These are phyloP conservation scores for Triangularia setosa DNA, from an alignment of 2,329 filamentous ascomycete genomes.

Conservation along the genomic window DNA sequence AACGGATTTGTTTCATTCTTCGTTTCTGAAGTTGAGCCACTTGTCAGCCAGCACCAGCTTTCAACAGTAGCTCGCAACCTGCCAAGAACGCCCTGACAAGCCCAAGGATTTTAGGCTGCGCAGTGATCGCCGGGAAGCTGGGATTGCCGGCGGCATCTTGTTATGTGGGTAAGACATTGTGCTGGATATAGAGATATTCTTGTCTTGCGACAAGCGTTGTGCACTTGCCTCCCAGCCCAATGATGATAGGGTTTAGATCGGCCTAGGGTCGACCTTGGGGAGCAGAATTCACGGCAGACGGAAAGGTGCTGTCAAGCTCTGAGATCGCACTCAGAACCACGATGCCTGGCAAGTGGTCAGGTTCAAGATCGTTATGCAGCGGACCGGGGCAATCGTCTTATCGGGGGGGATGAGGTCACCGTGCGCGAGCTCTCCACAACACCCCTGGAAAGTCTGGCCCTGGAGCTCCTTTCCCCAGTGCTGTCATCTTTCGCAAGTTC, in stretches of 20 bases:
- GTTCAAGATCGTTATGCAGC: neutral
- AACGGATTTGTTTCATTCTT: neutral
- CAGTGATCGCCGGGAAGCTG: neutral
- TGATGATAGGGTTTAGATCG: neutral
- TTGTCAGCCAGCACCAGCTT: slow-evolving; percentile 8
- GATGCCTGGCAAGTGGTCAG: neutral
- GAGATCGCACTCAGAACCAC: no score
- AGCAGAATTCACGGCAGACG: no score
- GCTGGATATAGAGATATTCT: neutral
- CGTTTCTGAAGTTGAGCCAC: slow-evolving; percentile 5
- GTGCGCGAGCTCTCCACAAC: slow-evolving; percentile 11
- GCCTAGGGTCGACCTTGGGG: no score
- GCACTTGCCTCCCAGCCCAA: neutral
- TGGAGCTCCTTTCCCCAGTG: slow-evolving; percentile 2
- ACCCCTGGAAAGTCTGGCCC: neutral
- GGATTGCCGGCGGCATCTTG: slow-evolving; percentile 1
- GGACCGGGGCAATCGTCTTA: slow-evolving; percentile 11
- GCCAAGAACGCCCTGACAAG: neutral
- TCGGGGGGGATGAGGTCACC: slow-evolving; percentile 26
- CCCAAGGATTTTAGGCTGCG: neutral
- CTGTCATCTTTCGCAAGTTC: slow-evolving; percentile 6
- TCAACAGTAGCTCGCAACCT: neutral
- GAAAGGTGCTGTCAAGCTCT: no score
- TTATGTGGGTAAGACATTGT: neutral
- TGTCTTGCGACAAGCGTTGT: neutral